phyloP scores from a whole-genome alignment of 2,329 filamentous ascomycete genomes.

The Pseudocercospora cruenta region DNA sequence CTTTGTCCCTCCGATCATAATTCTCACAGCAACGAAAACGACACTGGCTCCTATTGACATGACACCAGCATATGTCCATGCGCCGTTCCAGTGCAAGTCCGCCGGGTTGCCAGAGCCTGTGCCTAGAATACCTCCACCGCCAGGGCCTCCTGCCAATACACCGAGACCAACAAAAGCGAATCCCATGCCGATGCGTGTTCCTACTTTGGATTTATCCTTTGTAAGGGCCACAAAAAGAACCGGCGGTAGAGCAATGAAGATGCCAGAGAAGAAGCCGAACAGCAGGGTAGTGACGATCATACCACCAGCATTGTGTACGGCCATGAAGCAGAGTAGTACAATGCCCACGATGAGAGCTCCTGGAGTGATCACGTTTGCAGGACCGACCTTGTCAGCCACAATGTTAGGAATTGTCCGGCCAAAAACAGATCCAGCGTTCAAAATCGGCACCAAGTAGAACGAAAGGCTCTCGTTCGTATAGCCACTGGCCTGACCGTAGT shows the following conservation, averaged over 20 bases:
- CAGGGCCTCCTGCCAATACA: constrained; percentile 42
- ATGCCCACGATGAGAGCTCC: constrained; percentile 40
- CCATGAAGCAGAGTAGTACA: constrained; percentile 44
- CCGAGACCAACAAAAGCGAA: constrained; percentile 42
- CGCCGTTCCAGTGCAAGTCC: constrained; percentile 53
- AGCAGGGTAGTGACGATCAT: constrained; percentile 44
- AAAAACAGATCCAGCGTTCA: constrained; percentile 48
- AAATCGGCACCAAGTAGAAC: constrained; percentile 49
- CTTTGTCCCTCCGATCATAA: constrained; percentile 33
- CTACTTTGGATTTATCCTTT: constrained; percentile 46
- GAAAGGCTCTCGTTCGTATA: constrained; percentile 40
- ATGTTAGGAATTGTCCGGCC: constrained; percentile 46
- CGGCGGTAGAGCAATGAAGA: constrained; percentile 48
- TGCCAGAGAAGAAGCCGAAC: constrained; percentile 50
- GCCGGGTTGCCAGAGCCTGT: constrained; percentile 60
- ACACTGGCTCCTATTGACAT: constrained; percentile 28
- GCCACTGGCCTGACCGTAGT: constrained; percentile 39
- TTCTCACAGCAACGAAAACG: constrained; percentile 33
- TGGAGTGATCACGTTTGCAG: constrained; percentile 43
- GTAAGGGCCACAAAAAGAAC: constrained; percentile 47
- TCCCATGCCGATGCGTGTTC: constrained; percentile 37
- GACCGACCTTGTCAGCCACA: constrained; percentile 44
- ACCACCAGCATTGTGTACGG: constrained; percentile 39
- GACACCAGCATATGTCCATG: constrained; percentile 42
- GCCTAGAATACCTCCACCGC: constrained; percentile 60